Percentiles rank a stretch among this genome's conserved stretches.
phyloP scores from a whole-genome alignment of 2,329 filamentous ascomycete species.

The Venturia carpophila region DNA sequence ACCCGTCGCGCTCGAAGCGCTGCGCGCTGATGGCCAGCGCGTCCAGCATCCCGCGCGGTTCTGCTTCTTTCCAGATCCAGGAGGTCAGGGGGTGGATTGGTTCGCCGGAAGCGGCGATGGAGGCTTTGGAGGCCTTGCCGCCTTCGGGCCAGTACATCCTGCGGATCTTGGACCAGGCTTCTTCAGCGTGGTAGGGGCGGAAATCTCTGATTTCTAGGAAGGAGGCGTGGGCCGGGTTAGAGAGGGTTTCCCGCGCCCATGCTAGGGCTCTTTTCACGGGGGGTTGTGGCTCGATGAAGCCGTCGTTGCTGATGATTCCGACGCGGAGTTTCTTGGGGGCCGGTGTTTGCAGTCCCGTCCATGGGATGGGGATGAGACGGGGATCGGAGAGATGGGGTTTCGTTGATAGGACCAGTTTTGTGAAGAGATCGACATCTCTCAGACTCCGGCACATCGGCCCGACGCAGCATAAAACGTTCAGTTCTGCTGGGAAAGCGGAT shows the following conservation, averaged over 20 bases:
- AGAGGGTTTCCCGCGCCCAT: constrained; percentile 36
- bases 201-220: constrained; percentile 49
- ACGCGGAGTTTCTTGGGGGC: constrained; percentile 28
- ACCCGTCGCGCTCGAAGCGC: constrained; percentile 36
- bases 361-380: constrained; percentile 46
- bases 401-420: constrained; percentile 34
- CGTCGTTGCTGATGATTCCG: constrained; percentile 23
- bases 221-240: constrained; percentile 33
- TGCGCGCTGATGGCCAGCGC: constrained; percentile 38
- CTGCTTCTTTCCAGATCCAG: constrained; percentile 51
- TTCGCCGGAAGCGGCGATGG: constrained; percentile 48
- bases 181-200: constrained; percentile 41
- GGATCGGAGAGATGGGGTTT: constrained; percentile 48
- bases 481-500: constrained; percentile 56
- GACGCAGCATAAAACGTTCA: constrained; percentile 55
- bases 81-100: constrained; percentile 50
- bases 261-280: constrained; percentile 22
- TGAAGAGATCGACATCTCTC: constrained; percentile 41
- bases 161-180: constrained; percentile 41
- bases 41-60: constrained; percentile 37
- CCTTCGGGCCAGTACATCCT: constrained; percentile 54
- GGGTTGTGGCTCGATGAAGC: constrained; percentile 22
- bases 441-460: constrained; percentile 53
- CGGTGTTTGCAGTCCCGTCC: constrained; percentile 38
- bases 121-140: constrained; percentile 44